Conservation (phyloP, 2,329 filamentous ascomycete species). For the Calonectria henricotiae region DNA sequence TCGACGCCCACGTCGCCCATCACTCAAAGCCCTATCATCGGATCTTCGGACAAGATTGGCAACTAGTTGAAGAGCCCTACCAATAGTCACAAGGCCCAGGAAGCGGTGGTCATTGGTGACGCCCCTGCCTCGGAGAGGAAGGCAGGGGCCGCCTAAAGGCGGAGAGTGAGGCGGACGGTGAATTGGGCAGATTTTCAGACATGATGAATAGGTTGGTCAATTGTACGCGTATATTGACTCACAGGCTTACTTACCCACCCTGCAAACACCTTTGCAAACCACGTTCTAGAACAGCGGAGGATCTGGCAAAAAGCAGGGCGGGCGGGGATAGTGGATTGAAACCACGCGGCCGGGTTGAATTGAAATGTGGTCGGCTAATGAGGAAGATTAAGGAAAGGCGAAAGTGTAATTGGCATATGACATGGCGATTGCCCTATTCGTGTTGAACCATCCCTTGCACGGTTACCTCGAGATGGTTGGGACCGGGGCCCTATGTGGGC, state of each 20-base stretch:
- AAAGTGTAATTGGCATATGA: slow-evolving; percentile 27
- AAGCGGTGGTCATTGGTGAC: slow-evolving; percentile 63
- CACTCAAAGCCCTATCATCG: slow-evolving; percentile 32
- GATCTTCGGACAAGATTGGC: slow-evolving; percentile 38
- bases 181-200: slow-evolving; percentile 31
- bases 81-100: slow-evolving; percentile 61
- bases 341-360: slow-evolving; percentile 20
- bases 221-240: slow-evolving; percentile 37
- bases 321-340: slow-evolving; percentile 26
- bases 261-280: slow-evolving; percentile 9
- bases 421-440: slow-evolving; percentile 31
- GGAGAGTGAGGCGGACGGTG: slow-evolving; percentile 44
- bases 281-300: slow-evolving; percentile 19
- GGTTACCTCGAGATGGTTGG: not conserved
- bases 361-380: slow-evolving; percentile 36
- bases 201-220: slow-evolving; percentile 24
- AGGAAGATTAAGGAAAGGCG: slow-evolving; percentile 37
- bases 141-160: slow-evolving; percentile 44
- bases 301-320: slow-evolving; percentile 41
- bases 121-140: slow-evolving; percentile 49
- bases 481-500: not conserved
- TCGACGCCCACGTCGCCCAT: slow-evolving; percentile 54
- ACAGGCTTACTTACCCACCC: slow-evolving; percentile 6
- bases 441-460: not conserved
- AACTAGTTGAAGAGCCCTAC: slow-evolving; percentile 42